Percentiles rank a stretch among this genome's conserved stretches.
Evolutionary conservation across 768 basidiomycete species (phyloP).

Genomic region (Collybia mongolica): DNA sequence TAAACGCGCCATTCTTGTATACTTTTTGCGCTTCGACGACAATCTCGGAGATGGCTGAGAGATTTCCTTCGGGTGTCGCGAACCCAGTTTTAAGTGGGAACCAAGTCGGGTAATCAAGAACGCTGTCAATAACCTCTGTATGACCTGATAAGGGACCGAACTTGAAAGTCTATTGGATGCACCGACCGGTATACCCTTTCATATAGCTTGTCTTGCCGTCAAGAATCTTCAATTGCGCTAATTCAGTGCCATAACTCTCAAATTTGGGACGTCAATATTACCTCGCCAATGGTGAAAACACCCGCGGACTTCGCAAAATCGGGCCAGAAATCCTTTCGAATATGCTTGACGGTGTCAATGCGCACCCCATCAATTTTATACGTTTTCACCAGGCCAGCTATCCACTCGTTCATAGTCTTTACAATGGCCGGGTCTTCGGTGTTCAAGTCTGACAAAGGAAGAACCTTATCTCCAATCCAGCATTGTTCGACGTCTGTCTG

Average conservation of each 20-base stretch:
- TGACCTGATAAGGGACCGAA: background rate
- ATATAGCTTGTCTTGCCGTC: constrained; percentile 24
- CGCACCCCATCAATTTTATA: constrained; percentile 70
- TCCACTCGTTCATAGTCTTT: constrained; percentile 57
- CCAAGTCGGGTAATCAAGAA: constrained; percentile 64
- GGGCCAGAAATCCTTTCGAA: constrained; percentile 67
- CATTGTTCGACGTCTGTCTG: constrained; percentile 63
- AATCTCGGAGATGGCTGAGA: constrained; percentile 28
- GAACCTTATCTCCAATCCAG: constrained; percentile 68
- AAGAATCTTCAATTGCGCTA: constrained; percentile 15
- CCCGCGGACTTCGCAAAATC: constrained; percentile 59
- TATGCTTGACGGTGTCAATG: constrained; percentile 63
- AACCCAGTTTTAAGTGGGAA: constrained; percentile 51
- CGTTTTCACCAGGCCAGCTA: constrained; percentile 40
- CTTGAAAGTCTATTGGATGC: background rate
- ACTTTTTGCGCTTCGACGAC: constrained; percentile 36
- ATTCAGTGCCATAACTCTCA: background rate
- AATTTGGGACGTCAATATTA: constrained; percentile 22
- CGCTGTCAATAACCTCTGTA: constrained; percentile 50
- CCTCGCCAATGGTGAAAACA: constrained; percentile 75
- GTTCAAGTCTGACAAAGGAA: constrained; percentile 71
- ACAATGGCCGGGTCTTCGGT: constrained; percentile 62
- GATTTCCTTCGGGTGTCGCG: constrained; percentile 50
- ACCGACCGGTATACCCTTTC: constrained; percentile 37
- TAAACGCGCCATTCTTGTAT: constrained; percentile 35